Percentiles rank a stretch among this genome's conserved stretches.
Conservation (phyloP, 371 early-diverging fungal species). For the Dentiscutata heterogama region DNA sequence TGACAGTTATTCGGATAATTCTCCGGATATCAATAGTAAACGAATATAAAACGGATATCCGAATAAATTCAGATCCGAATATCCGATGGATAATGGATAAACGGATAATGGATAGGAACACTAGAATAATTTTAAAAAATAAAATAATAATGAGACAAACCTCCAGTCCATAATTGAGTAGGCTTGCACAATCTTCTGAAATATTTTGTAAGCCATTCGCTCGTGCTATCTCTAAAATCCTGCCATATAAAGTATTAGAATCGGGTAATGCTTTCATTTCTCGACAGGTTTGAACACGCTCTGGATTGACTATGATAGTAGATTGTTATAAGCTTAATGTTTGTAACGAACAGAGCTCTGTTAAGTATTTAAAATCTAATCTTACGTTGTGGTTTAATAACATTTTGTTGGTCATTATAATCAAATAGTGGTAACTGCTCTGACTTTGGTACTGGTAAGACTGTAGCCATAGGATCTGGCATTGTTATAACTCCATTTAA, state of each 20-base stretch:
- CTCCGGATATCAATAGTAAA: too few relatives aligned
- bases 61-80: too few relatives aligned
- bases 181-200: constrained; percentile 32
- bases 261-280: constrained; percentile 28
- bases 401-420: background rate
- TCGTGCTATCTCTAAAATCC: constrained; percentile 21
- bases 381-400: background rate
- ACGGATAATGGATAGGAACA: too few relatives aligned
- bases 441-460: background rate
- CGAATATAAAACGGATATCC: too few relatives aligned
- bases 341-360: background rate
- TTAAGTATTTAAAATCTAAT: background rate
- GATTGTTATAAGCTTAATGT: background rate
- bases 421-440: background rate
- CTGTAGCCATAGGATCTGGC: too few relatives aligned
- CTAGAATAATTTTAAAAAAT: background rate
- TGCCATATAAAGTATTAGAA: background rate
- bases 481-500: too few relatives aligned
- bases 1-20: too few relatives aligned
- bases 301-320: background rate
- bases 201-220: constrained; percentile 24
- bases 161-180: constrained; percentile 41
- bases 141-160: background rate
- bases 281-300: background rate
- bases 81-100: too few relatives aligned